A percentile compares a stretch with the other conserved stretches of the same genome.
Evolutionary conservation across 306 rosid genomes (phyloP).

Genomic region (Dryas octopetala): DNA sequence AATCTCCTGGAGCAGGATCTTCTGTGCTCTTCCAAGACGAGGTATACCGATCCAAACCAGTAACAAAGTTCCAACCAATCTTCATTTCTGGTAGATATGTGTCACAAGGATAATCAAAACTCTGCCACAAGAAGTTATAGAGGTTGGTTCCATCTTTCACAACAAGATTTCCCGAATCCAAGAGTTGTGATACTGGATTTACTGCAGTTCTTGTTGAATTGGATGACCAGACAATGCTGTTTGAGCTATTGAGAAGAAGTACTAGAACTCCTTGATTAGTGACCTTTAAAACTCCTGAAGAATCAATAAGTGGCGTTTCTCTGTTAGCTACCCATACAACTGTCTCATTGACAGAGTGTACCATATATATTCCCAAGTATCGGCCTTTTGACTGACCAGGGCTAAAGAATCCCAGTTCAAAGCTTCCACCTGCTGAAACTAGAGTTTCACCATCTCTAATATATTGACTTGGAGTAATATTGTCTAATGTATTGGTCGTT

Average conservation of each 20-base stretch:
- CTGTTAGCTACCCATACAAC: slow-evolving; percentile 30
- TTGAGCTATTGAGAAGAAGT: slow-evolving; percentile 21
- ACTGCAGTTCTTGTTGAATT: slow-evolving; percentile 13
- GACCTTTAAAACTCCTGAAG: slow-evolving; percentile 10
- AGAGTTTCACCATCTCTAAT: background rate
- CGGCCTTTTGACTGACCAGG: background rate
- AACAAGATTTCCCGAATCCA: slow-evolving; percentile 38
- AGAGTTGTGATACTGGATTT: slow-evolving; percentile 27
- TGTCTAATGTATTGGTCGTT: background rate
- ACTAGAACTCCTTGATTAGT: slow-evolving; percentile 20
- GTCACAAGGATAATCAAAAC: slow-evolving; percentile 35
- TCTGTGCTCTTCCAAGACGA: slow-evolving; percentile 42
- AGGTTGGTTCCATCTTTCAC: slow-evolving; percentile 17
- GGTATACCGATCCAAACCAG: slow-evolving; percentile 23
- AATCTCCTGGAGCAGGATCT: slow-evolving; percentile 55
- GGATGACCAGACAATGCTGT: slow-evolving; percentile 39
- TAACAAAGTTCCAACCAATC: slow-evolving; percentile 40
- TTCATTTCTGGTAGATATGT: slow-evolving; percentile 17
- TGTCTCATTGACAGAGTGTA: background rate
- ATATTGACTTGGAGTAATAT: background rate
- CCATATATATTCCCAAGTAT: slow-evolving; percentile 33
- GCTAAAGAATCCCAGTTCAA: slow-evolving; percentile 25
- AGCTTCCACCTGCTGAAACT: background rate
- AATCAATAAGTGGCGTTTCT: slow-evolving; percentile 20
- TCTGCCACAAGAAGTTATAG: slow-evolving; percentile 35